Percentiles rank a stretch among this genome's conserved stretches.
Conservation (phyloP, 2,329 filamentous ascomycete species). For the Cladosporium sp. region DNA sequence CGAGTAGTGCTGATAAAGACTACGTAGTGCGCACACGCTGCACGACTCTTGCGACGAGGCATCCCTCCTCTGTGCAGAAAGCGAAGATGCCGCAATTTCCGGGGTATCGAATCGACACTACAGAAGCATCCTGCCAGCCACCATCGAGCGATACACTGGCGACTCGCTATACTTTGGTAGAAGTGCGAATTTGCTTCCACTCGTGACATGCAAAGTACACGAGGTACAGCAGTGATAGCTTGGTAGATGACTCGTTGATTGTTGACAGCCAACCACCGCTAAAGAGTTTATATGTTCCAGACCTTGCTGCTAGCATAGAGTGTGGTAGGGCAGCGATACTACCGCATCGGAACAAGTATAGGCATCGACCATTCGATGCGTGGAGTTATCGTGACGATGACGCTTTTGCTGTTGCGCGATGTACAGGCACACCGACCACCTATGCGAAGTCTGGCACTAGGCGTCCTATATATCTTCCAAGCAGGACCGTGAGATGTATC, state of each 20-base stretch:
- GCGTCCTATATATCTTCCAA: background rate
- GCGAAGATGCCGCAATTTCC: conserved; percentile 3
- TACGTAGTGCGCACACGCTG: background rate
- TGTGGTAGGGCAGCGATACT: background rate
- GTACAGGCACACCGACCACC: background rate
- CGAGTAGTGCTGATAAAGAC: background rate
- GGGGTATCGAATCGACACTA: background rate
- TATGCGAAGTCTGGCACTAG: background rate
- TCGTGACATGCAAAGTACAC: conserved; percentile 7
- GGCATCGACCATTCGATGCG: background rate
- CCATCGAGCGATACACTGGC: background rate
- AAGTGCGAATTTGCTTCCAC: background rate
- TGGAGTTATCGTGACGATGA: background rate
- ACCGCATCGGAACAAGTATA: background rate
- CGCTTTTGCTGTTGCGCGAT: background rate
- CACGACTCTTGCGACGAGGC: conserved; percentile 4
- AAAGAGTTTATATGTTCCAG: background rate
- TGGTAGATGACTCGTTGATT: background rate
- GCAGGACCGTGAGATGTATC: background rate
- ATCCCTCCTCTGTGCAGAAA: background rate
- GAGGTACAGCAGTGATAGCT: background rate
- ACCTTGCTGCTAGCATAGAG: background rate
- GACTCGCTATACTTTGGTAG: background rate
- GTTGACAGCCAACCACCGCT: background rate
- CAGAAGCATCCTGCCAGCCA: background rate